phyloP scores from a whole-genome alignment of 371 early-diverging fungal species.

The Mucor indicus region DNA sequence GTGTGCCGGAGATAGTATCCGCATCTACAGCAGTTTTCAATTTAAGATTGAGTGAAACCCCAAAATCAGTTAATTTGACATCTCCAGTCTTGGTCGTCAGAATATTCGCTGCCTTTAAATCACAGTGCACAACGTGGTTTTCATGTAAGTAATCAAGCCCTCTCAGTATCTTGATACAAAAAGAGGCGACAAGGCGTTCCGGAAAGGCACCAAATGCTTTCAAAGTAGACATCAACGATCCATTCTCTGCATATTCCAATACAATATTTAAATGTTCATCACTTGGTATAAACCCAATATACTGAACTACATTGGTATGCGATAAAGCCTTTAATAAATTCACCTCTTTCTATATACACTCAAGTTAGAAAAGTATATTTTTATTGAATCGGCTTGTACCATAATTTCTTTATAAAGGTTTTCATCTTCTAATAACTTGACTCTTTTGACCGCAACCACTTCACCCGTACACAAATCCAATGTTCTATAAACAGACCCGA shows the following conservation, averaged over 20 bases:
- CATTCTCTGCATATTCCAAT: conserved; percentile 93
- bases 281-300: conserved; percentile 80
- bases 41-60: conserved; percentile 80
- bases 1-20: conserved; percentile 55
- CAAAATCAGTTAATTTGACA: conserved; percentile 95
- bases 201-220: conserved; percentile 93
- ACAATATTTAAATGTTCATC: conserved; percentile 76
- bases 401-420: too few relatives aligned
- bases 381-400: too few relatives aligned
- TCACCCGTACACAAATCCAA: too few relatives aligned
- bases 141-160: conserved; percentile 92
- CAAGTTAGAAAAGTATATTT: too few relatives aligned
- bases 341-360: conserved; percentile 65
- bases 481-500: too few relatives aligned
- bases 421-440: too few relatives aligned
- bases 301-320: conserved; percentile 87
- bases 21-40: conserved; percentile 73
- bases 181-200: conserved; percentile 87
- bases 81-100: conserved; percentile 92
- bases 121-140: conserved; percentile 90
- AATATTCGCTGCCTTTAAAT: conserved; percentile 97
- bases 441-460: too few relatives aligned
- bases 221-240: conserved; percentile 84
- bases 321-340: conserved; percentile 66
- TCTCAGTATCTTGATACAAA: conserved; percentile 86